Evolutionary conservation across 2,329 filamentous ascomycete species (phyloP).

Genomic region (Pseudopyricularia javanii): DNA sequence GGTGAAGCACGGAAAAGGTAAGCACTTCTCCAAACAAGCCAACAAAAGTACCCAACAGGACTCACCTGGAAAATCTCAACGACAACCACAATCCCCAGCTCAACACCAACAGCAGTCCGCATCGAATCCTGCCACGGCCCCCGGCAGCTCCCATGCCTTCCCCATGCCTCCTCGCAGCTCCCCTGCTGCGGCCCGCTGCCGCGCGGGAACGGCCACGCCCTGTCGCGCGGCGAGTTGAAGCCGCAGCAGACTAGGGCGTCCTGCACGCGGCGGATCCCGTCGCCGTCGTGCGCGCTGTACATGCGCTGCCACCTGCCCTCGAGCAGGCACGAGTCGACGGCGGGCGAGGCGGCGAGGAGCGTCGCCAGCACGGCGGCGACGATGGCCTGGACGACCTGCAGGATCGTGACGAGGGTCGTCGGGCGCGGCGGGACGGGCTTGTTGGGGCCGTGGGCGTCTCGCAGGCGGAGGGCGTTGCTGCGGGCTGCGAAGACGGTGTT

Average conservation of each 20-base stretch:
- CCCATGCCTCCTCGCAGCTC: conserved; percentile 32
- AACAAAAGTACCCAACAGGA: not conserved
- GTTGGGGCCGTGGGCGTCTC: not conserved
- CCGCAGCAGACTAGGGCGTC: conserved; percentile 58
- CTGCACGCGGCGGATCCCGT: conserved; percentile 46
- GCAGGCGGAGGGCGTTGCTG: not conserved
- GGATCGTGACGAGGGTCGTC: not conserved
- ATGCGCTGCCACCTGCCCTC: conserved; percentile 41
- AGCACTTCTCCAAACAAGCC: not conserved
- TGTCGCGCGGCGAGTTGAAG: conserved; percentile 41
- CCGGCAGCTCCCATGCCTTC: conserved; percentile 33
- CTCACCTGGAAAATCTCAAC: conserved; percentile 44
- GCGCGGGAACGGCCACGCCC: conserved; percentile 47
- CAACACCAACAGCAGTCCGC: conserved; percentile 37
- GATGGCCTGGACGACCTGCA: conserved; percentile 11
- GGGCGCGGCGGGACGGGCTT: not conserved
- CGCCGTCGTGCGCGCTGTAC: conserved; percentile 35
- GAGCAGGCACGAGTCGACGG: conserved; percentile 33
- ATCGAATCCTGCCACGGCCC: conserved; percentile 43
- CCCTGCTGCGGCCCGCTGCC: conserved; percentile 9
- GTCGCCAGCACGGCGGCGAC: conserved; percentile 31
- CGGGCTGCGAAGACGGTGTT: conserved; percentile 2
- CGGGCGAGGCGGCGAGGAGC: conserved; percentile 22
- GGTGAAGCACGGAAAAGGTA: not conserved
- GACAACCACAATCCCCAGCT: conserved; percentile 39